These are phyloP conservation scores for Ophiostoma sp. DNA, from an alignment of 2,329 filamentous ascomycete species.

Conservation along the genomic window DNA sequence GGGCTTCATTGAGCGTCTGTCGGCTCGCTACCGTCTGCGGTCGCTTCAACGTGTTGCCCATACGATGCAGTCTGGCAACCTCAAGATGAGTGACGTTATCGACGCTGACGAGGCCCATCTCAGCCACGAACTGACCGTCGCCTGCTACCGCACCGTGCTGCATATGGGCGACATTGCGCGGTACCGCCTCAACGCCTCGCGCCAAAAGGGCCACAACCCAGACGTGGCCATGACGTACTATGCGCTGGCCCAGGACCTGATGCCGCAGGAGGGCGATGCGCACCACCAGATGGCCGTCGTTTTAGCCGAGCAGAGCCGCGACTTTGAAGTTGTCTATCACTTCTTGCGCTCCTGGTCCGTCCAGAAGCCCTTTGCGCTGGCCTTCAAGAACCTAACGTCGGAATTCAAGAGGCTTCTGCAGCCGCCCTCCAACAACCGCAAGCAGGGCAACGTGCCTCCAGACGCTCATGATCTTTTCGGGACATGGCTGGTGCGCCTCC, in stretches of 20 bases:
- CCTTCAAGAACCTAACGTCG: constrained; percentile 72
- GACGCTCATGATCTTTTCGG: constrained; percentile 65
- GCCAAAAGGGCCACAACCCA: constrained; percentile 72
- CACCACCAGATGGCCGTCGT: constrained; percentile 92
- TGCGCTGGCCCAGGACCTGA: constrained; percentile 73
- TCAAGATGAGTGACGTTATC: constrained; percentile 47
- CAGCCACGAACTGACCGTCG: constrained; percentile 62
- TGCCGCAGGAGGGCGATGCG: constrained; percentile 75
- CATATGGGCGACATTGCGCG: constrained; percentile 87
- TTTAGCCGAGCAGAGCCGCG: constrained; percentile 71
- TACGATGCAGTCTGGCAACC: constrained; percentile 45
- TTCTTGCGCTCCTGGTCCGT: constrained; percentile 81
- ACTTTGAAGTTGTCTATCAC: constrained; percentile 80
- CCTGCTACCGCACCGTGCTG: constrained; percentile 80
- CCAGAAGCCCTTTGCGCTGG: constrained; percentile 71
- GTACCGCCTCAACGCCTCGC: constrained; percentile 71
- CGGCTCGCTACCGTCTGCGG: constrained; percentile 53
- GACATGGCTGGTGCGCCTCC: constrained; percentile 82
- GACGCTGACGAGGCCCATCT: constrained; percentile 51
- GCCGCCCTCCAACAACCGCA: constrained; percentile 33
- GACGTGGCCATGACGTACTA: constrained; percentile 83
- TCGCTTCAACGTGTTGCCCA: constrained; percentile 46
- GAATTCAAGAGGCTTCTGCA: constrained; percentile 66
- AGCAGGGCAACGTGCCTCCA: constrained; percentile 41
- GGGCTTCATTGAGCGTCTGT: constrained; percentile 76